A percentile compares a stretch with the other conserved stretches of the same genome.
Conservation (phyloP, 108 stramenopile species). For the Nannochloropsis granulata region DNA sequence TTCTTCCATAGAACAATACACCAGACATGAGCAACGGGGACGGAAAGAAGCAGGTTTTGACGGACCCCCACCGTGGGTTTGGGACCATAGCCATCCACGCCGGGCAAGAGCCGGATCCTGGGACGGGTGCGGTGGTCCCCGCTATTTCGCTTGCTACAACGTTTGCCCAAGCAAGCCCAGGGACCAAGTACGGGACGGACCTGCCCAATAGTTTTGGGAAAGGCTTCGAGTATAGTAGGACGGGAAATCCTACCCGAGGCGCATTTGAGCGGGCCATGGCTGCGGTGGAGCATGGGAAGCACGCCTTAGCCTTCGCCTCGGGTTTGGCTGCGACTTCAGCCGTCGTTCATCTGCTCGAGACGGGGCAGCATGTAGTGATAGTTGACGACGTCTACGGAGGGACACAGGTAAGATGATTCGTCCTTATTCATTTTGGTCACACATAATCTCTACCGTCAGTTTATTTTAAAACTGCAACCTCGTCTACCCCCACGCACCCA, state of each 20-base stretch:
- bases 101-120: background rate
- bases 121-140: background rate
- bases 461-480: no score
- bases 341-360: conserved; percentile 46
- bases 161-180: background rate
- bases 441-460: no score
- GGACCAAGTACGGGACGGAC: conserved; percentile 15
- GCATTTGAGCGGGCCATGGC: conserved; percentile 57
- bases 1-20: no score
- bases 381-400: conserved; percentile 79
- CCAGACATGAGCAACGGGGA: background rate
- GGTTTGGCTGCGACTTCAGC: conserved; percentile 78
- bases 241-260: conserved; percentile 61
- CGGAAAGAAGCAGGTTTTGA: background rate
- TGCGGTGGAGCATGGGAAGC: conserved; percentile 37
- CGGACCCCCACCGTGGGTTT: background rate
- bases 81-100: background rate
- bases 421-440: no score
- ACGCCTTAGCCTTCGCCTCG: conserved; percentile 49
- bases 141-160: background rate
- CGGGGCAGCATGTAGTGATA: conserved; percentile 61
- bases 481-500: no score
- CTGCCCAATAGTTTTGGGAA: conserved; percentile 61
- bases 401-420: conserved; percentile 18
- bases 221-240: conserved; percentile 62